Conservation (phyloP, 768 basidiomycete genomes). For the Collybia nuda region DNA sequence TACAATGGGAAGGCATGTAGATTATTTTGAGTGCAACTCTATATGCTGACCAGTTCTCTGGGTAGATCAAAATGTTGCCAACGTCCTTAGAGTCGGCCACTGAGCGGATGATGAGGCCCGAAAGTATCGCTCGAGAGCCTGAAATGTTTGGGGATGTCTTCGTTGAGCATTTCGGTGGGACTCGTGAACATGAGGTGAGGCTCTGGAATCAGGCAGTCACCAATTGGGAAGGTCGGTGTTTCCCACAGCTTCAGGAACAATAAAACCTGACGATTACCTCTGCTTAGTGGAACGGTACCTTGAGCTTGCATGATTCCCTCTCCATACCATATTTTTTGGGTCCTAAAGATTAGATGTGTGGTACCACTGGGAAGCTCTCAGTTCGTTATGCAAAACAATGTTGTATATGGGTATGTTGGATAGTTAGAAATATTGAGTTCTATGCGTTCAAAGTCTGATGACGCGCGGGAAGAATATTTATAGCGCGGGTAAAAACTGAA, state of each 20-base stretch:
- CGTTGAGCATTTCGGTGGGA: conserved; percentile 93
- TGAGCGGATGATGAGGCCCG: conserved; percentile 70
- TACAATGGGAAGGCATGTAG: conserved; percentile 50
- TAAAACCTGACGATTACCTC: conserved; percentile 6
- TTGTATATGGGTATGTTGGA: no score
- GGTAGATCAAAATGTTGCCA: conserved; percentile 73
- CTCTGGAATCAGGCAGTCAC: conserved; percentile 90
- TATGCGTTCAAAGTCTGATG: no score
- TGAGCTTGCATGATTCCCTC: conserved; percentile 60
- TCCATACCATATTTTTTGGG: not conserved
- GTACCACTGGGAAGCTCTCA: not conserved
- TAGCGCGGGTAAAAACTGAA: no score
- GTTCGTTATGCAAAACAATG: no score
- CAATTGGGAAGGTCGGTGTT: conserved; percentile 81
- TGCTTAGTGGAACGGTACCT: conserved; percentile 79
- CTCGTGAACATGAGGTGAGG: conserved; percentile 88
- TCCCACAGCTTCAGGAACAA: not conserved
- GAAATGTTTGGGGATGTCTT: conserved; percentile 81
- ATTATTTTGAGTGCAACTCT: not conserved
- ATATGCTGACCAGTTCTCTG: conserved; percentile 15
- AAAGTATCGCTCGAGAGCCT: conserved; percentile 78
- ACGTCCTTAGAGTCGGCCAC: conserved; percentile 80
- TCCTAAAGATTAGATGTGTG: not conserved
- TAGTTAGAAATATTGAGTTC: no score
- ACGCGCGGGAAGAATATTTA: no score